Evolutionary conservation across 495 filamentous ascomycete genomes (phyloP).

Genomic region (Penicillium lividum): DNA sequence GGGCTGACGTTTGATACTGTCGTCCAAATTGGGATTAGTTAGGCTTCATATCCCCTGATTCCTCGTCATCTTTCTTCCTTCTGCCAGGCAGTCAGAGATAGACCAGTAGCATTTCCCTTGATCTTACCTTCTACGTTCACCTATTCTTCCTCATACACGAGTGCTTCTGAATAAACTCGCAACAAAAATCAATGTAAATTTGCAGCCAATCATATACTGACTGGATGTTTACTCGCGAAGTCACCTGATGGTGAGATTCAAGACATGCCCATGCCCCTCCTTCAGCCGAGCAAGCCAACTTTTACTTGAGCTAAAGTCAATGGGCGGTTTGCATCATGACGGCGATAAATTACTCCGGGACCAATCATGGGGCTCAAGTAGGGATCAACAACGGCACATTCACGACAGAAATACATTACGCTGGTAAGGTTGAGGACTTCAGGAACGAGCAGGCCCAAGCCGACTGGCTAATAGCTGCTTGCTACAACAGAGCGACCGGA

Average conservation of each 20-base stretch:
- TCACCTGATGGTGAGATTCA: neutral
- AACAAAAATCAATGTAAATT: neutral
- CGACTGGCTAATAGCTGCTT: neutral
- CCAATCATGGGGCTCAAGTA: neutral
- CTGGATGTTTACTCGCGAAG: neutral
- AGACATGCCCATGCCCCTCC: neutral
- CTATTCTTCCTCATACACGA: too few species aligned
- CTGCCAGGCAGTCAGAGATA: too few species aligned
- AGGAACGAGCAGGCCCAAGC: neutral
- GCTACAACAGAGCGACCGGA: conserved; percentile 10
- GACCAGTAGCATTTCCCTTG: too few species aligned
- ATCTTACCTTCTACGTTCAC: too few species aligned
- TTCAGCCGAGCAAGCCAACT: neutral
- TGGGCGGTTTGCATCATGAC: neutral
- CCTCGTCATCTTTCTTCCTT: too few species aligned
- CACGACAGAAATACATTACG: neutral
- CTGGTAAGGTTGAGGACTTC: neutral
- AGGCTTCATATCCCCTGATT: too few species aligned
- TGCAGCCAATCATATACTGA: neutral
- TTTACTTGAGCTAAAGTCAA: neutral
- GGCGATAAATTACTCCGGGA: neutral
- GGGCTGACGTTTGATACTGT: too few species aligned
- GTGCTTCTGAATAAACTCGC: too few species aligned
- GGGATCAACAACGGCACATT: neutral
- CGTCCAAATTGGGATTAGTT: too few species aligned